Percentiles rank a stretch among this genome's conserved stretches.
These are phyloP conservation scores for Solioccasus polychromus DNA, from an alignment of 768 basidiomycete genomes.

Conservation along the genomic window DNA sequence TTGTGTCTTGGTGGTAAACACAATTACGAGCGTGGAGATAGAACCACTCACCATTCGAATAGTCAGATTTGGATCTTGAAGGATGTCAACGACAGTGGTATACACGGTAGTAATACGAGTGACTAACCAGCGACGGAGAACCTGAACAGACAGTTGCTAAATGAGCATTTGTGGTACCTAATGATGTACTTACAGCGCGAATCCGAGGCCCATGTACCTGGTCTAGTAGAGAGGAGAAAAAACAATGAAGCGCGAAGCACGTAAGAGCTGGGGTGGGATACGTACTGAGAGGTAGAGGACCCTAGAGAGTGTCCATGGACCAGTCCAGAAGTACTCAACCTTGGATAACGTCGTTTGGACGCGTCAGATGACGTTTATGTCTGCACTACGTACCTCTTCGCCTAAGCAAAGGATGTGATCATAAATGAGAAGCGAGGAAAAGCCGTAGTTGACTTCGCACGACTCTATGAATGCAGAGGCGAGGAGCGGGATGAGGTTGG, in stretches of 20 bases:
- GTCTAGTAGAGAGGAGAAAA: conserved; percentile 4
- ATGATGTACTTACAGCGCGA: conserved; percentile 3
- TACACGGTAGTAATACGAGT: neutral
- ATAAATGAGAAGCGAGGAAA: conserved; percentile 2
- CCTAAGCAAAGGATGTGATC: conserved; percentile 5
- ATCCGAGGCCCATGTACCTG: conserved; percentile 5
- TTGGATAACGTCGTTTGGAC: neutral
- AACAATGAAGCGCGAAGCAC: too few species aligned
- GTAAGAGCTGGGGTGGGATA: too few species aligned
- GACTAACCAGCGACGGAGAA: neutral
- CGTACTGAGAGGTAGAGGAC: conserved; percentile 5
- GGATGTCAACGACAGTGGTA: neutral
- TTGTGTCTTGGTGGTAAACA: neutral
- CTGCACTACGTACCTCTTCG: conserved; percentile 1
- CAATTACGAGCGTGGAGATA: neutral
- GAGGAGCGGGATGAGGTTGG: too few species aligned
- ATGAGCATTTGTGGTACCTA: too few species aligned
- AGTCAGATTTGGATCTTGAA: neutral
- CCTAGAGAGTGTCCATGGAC: conserved; percentile 6
- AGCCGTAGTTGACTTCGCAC: neutral
- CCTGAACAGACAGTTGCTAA: neutral
- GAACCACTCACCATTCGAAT: neutral
- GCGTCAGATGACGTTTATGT: neutral
- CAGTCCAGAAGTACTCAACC: conserved; percentile 6
- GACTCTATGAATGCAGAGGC: neutral